These are phyloP conservation scores for Plasmodium gonderi DNA, from an alignment of 169 alveolate species.

Conservation along the genomic window DNA sequence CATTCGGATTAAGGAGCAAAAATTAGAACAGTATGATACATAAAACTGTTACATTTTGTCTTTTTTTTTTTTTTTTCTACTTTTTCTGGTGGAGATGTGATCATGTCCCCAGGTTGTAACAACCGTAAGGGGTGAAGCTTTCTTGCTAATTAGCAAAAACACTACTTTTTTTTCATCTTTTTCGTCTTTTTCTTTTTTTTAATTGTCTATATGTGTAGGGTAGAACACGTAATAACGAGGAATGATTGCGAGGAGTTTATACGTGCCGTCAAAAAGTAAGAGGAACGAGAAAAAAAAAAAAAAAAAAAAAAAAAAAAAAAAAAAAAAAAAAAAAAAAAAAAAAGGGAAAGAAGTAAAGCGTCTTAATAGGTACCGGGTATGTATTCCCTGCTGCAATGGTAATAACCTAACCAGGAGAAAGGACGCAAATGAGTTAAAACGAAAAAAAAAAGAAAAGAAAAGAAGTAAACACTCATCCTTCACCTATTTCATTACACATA, in stretches of 20 bases:
- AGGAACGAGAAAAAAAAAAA: background rate
- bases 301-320: background rate
- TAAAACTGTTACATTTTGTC: background rate
- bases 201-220: background rate
- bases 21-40: conserved; percentile 29
- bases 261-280: conserved; percentile 37
- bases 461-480: background rate
- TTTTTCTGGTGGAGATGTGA: background rate
- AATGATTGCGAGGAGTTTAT: conserved; percentile 50
- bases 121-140: background rate
- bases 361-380: background rate
- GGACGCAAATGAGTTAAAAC: background rate
- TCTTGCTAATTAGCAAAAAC: background rate
- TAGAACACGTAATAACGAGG: conserved; percentile 18
- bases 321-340: background rate
- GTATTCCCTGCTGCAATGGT: background rate
- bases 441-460: background rate
- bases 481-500: background rate
- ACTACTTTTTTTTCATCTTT: background rate
- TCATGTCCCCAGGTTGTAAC: background rate
- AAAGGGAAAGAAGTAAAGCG: background rate
- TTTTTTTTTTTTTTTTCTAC: background rate
- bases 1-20: conserved; percentile 58
- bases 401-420: background rate
- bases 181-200: background rate